Conservation (phyloP, 2,329 filamentous ascomycete species). For the Lizonia empirigonia region DNA sequence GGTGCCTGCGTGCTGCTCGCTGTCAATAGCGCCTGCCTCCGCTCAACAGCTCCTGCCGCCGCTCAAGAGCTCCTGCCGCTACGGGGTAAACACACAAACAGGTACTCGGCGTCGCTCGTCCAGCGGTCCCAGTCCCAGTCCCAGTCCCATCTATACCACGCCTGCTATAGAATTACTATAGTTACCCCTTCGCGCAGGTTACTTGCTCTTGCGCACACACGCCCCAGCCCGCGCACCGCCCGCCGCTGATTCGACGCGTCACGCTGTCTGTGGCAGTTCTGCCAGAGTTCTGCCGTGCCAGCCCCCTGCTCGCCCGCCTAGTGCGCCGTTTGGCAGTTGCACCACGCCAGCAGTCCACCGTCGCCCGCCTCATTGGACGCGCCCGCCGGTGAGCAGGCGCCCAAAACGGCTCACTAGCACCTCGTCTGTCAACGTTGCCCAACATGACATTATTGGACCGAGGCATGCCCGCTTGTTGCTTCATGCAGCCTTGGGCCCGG, state of each 20-base stretch:
- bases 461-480: conserved; percentile 26
- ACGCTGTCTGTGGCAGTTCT: conserved; percentile 25
- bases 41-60: too few relatives aligned
- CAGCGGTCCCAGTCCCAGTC: background rate
- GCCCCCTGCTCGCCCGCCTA: conserved; percentile 34
- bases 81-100: background rate
- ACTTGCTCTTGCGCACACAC: conserved; percentile 12
- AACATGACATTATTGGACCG: conserved; percentile 28
- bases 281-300: conserved; percentile 32
- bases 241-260: conserved; percentile 30
- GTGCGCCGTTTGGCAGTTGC: conserved; percentile 45
- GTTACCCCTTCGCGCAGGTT: conserved; percentile 35
- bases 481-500: conserved; percentile 27
- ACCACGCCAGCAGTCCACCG: conserved; percentile 35
- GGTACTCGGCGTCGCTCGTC: background rate
- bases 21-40: too few relatives aligned
- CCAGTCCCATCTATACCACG: conserved; percentile 8
- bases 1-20: too few relatives aligned
- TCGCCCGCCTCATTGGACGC: conserved; percentile 15
- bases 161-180: conserved; percentile 18
- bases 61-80: too few relatives aligned
- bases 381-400: conserved; percentile 29
- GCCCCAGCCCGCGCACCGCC: conserved; percentile 24
- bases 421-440: conserved; percentile 32
- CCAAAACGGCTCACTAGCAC: conserved; percentile 37